Base-by-base conservation (phyloP, 768 basidiomycete species). In the Macrolepiota dolichaula region DNA sequence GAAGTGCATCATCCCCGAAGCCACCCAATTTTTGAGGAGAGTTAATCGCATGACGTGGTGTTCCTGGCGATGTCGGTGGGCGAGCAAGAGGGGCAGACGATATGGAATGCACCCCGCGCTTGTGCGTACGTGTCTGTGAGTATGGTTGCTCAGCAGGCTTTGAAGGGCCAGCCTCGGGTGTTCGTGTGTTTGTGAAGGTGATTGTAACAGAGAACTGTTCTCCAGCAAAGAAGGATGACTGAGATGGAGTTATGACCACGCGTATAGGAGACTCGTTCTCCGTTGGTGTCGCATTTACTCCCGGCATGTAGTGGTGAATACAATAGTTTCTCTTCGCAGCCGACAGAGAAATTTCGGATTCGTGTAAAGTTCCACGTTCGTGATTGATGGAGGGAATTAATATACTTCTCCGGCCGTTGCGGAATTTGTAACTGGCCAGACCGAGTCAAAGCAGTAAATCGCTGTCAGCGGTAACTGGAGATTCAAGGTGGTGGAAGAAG, bases 191-290 rank as follows among this genome's bases (percentile, higher is more conserved):
- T 53, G 90, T 88, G 73, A 97, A 94, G 0, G 91, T 89, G 65
- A 98, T 86, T 3, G 86, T 89, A 12, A 92, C 92, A 2, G 86
- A 79, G 73, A 96, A 93, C 0, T 83, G 77, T 73, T 98, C 96
- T 59, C 96, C 96, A 0, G 96, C 93, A 71, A 96, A 98, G 75
- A 90, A 98, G 0, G 94, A 92, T 0, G 92, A 89, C 63, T 94
- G 90, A 0, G 90, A 81, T 1, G 96, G 96, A 0, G 83, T 82
- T 22, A 91, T 87, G 27, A 85, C 81, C 40, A 92, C 85, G 38
- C 88, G 85, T 4, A 92, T 29, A 11, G 62, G 56, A 44, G 35
- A 50, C 38, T 62, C 38, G 42, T 35, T 5, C 13, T 47, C 52
- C n/a, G 29, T 15, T 15, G 44, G 51, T 22, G 51, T 42, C n/a